Base-by-base conservation (phyloP, 2,329 filamentous ascomycete species). In the Penicillium sp. region DNA sequence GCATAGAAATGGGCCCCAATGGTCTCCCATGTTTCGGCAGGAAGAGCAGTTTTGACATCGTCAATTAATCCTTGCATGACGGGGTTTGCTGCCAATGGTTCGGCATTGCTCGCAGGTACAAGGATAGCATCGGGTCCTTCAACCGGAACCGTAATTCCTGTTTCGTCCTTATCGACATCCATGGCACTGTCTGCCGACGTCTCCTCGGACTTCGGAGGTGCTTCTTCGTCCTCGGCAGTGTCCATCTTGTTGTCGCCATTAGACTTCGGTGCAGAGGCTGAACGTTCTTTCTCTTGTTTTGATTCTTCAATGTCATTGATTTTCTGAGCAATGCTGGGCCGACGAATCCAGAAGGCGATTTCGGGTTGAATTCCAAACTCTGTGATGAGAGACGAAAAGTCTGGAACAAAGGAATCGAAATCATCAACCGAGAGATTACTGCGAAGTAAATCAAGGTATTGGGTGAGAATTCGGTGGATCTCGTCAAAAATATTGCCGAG, bases 401-500 rank as follows among this genome's bases (percentile, higher is more conserved):
- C 84, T 1, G 94, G 94, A 6, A 97, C 87, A 19, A 89, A 82
- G 2, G 80, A 77, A 67, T 95, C 89, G 60, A 97, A 97, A 21
- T 92, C 85, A 38, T 88, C 84, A 0, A 86, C 80, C 0, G 87
- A 82, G 31, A 97, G 76, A 68, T 92, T 95, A 70, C 85, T 90
- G 70, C 89, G 89, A 33, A 99, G 82, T 7, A 97, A 83, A 67
- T 97, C 94, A 19, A 97, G 81, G 69, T 95, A 99, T 68, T 97
- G 92, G 25, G 86, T 84, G 25, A 97, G 82, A 9, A 92, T 88
- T 58, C 90, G 85, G 64, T 96, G 91, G 21, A 95, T 88, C 71
- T 96, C 92, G 70, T 99, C 94, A 51, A 96, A 84, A 63, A 96
- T 87, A 50, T 91, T 91, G 3, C 91, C 90, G 13, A 97, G 78